Conservation (phyloP, 2,329 filamentous ascomycete genomes). For the Fusarium chlamydosporum region DNA sequence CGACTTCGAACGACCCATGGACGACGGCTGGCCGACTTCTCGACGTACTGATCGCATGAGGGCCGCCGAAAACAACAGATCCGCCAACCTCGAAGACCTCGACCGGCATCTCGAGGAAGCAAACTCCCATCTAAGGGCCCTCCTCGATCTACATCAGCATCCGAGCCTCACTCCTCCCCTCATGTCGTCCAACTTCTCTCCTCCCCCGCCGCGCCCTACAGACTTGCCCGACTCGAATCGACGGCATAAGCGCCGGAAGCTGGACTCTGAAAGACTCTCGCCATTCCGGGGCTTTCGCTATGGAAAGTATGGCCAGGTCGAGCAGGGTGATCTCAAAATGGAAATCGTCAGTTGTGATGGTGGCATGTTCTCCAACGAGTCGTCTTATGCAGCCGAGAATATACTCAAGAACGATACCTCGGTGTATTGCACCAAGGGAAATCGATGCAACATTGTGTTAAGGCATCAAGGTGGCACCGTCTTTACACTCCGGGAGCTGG, state of each 20-base stretch:
- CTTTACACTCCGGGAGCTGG: slow-evolving; percentile 86
- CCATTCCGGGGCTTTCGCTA: slow-evolving; percentile 77
- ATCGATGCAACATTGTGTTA: slow-evolving; percentile 87
- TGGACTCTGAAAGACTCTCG: slow-evolving; percentile 73
- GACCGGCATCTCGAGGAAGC: slow-evolving; percentile 59
- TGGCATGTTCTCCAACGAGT: slow-evolving; percentile 75
- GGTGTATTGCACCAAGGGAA: slow-evolving; percentile 92
- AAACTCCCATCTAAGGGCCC: slow-evolving; percentile 60
- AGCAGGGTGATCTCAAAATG: slow-evolving; percentile 85
- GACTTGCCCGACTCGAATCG: slow-evolving; percentile 64
- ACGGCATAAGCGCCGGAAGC: slow-evolving; percentile 76
- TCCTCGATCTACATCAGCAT: slow-evolving; percentile 59
- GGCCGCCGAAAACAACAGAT: slow-evolving; percentile 43
- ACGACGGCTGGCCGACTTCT: slow-evolving; percentile 49
- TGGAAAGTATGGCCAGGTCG: slow-evolving; percentile 88
- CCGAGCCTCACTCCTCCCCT: slow-evolving; percentile 50
- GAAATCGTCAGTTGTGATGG: slow-evolving; percentile 92
- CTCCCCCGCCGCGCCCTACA: slow-evolving; percentile 54
- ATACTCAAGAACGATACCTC: slow-evolving; percentile 85
- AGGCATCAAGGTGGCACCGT: slow-evolving; percentile 83
- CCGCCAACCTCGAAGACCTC: slow-evolving; percentile 56
- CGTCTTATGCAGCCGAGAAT: slow-evolving; percentile 80
- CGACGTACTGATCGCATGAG: slow-evolving; percentile 49
- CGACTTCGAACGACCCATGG: slow-evolving; percentile 50
- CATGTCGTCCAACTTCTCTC: slow-evolving; percentile 54